A percentile compares a stretch with the other conserved stretches of the same genome.
Evolutionary conservation across 257 asterid genomes (phyloP).

Genomic region (Paulownia fortunei): DNA sequence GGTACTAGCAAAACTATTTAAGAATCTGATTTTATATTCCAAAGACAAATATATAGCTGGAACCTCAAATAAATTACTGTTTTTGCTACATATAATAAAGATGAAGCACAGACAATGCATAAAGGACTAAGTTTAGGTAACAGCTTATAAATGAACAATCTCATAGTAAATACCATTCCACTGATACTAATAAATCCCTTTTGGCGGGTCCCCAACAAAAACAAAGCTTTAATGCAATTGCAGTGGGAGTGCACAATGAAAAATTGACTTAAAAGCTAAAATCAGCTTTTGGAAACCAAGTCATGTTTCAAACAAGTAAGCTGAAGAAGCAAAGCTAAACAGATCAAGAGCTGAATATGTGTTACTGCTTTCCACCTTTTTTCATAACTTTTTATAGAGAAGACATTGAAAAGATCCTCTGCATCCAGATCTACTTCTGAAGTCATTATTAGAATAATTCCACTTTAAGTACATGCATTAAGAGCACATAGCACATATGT

Average conservation of each 20-base stretch:
- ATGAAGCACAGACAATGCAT: constrained; percentile 15
- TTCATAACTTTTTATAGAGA: background rate
- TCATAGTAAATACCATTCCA: constrained; percentile 3
- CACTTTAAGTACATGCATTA: constrained; percentile 16
- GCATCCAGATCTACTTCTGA: constrained; percentile 14
- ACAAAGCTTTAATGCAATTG: background rate
- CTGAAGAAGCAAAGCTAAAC: constrained; percentile 7
- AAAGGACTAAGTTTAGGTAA: constrained; percentile 16
- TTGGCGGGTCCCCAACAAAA: background rate
- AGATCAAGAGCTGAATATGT: background rate
- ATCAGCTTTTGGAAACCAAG: background rate
- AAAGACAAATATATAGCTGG: background rate
- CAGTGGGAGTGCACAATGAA: constrained; percentile 8
- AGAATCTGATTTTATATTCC: background rate
- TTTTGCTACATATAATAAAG: constrained; percentile 1
- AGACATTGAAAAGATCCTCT: constrained; percentile 2
- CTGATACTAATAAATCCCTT: background rate
- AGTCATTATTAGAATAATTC: constrained; percentile 4
- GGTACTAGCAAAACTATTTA: background rate
- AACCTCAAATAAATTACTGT: background rate
- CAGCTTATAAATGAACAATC: background rate
- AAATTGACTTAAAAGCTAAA: constrained; percentile 2
- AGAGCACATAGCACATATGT: constrained; percentile 10
- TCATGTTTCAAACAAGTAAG: constrained; percentile 13
- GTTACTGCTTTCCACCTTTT: background rate